Evolutionary conservation across 2,329 filamentous ascomycete genomes (phyloP).

Genomic region (Cordyceps fumosorosea): DNA sequence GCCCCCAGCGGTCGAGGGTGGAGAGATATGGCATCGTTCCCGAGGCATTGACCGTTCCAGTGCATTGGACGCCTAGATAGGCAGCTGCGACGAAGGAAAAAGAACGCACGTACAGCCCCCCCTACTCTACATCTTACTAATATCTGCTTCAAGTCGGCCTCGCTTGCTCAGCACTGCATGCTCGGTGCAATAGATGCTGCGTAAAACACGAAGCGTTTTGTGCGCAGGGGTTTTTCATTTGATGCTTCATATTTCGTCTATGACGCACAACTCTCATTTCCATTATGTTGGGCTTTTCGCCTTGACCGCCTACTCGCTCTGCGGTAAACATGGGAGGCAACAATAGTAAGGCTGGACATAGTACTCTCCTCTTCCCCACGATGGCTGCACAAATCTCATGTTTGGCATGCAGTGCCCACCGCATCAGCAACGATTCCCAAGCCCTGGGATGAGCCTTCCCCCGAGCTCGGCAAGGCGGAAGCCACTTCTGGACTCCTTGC

Average conservation of each 20-base stretch:
- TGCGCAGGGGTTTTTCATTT: neutral
- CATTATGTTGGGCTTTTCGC: too few relatives aligned
- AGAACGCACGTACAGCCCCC: too few relatives aligned
- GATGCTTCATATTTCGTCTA: neutral
- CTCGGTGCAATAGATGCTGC: neutral
- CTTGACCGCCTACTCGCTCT: neutral
- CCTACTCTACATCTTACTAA: too few relatives aligned
- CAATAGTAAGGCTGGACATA: neutral
- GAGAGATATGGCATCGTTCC: neutral
- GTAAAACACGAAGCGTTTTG: neutral
- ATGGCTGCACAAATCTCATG: neutral
- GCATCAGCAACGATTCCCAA: neutral
- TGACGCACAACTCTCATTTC: neutral
- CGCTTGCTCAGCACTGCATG: neutral
- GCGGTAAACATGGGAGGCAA: neutral
- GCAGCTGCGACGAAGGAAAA: too few relatives aligned
- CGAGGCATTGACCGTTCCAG: neutral
- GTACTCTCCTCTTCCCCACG: neutral
- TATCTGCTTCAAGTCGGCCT: too few relatives aligned
- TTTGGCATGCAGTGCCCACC: neutral
- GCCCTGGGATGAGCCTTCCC: neutral
- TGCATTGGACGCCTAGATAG: too few relatives aligned
- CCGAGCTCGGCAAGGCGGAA: neutral
- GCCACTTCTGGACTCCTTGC: neutral
- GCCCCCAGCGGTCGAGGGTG: neutral